Evolutionary conservation across 345 rosid genomes (phyloP).

Genomic region (Anastatica hierochuntica): DNA sequence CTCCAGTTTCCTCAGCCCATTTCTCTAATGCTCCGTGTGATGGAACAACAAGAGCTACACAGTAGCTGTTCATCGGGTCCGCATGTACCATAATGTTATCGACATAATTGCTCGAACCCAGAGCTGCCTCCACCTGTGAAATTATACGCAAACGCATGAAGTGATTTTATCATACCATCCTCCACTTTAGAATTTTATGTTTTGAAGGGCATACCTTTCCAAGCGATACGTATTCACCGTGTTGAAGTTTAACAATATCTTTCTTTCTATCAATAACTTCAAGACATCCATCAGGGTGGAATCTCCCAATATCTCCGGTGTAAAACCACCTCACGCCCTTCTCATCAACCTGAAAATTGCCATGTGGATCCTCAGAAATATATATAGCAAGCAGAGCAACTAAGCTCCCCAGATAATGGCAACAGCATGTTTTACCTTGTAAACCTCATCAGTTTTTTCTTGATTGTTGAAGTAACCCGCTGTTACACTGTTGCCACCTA

Average conservation of each 20-base stretch:
- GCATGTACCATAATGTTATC: slow-evolving; percentile 72
- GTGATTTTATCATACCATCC: background rate
- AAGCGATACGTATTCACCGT: slow-evolving; percentile 79
- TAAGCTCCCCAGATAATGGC: background rate
- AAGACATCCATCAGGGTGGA: slow-evolving; percentile 87
- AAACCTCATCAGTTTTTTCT: slow-evolving; percentile 67
- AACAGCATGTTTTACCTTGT: slow-evolving; percentile 43
- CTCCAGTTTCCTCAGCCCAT: slow-evolving; percentile 61
- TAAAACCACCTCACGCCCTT: slow-evolving; percentile 79
- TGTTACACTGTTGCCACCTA: slow-evolving; percentile 74
- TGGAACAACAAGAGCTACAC: slow-evolving; percentile 74
- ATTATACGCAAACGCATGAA: slow-evolving; percentile 5
- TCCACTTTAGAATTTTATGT: background rate
- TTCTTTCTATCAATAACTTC: slow-evolving; percentile 89
- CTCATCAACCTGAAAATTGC: slow-evolving; percentile 59
- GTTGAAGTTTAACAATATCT: slow-evolving; percentile 93
- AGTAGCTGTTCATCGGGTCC: slow-evolving; percentile 55
- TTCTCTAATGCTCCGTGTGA: slow-evolving; percentile 46
- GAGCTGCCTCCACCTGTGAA: slow-evolving; percentile 73
- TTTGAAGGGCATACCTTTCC: slow-evolving; percentile 52
- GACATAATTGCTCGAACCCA: slow-evolving; percentile 43
- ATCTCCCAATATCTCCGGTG: slow-evolving; percentile 74
- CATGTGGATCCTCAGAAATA: slow-evolving; percentile 1
- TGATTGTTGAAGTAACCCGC: slow-evolving; percentile 73
- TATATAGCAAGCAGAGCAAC: background rate